phyloP scores from a whole-genome alignment of 31 red algal species.

The Odonthalia washingtoniensis region DNA sequence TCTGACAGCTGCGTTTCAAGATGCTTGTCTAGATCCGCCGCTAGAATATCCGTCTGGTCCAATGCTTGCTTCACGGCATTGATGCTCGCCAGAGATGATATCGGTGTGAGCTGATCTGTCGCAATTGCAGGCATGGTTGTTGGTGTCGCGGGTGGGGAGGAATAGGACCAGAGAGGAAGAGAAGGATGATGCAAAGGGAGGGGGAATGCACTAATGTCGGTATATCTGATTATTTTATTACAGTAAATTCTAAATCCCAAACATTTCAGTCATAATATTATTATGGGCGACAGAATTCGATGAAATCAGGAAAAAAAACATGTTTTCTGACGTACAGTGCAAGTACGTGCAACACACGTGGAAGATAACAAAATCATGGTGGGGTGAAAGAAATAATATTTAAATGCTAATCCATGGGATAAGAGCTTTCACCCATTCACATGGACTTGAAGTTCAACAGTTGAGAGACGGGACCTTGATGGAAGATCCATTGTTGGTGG shows the following conservation, averaged over 20 bases:
- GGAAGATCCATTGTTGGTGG: slow-evolving; percentile 76
- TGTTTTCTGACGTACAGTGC: no score
- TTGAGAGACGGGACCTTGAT: slow-evolving; percentile 61
- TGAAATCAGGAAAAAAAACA: no score
- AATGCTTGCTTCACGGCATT: slow-evolving; percentile 35
- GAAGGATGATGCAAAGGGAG: neutral
- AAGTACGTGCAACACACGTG: no score
- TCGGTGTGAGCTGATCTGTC: slow-evolving; percentile 11
- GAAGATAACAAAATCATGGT: no score
- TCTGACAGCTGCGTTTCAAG: slow-evolving; percentile 62
- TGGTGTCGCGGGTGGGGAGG: neutral
- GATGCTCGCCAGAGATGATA: slow-evolving; percentile 34
- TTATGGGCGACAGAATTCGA: no score
- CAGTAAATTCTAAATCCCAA: no score
- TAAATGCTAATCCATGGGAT: no score
- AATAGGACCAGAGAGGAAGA: neutral
- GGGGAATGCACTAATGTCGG: no score
- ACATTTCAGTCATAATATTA: no score
- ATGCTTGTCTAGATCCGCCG: slow-evolving; percentile 42
- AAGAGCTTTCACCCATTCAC: no score
- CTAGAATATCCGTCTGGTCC: slow-evolving; percentile 19
- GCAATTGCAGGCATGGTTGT: slow-evolving; percentile 26
- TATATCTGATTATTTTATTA: no score
- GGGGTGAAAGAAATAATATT: no score
- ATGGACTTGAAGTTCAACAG: slow-evolving; percentile 60